Conservation (phyloP, 805 yeast genomes). For the Torulaspora gathmanii region DNA sequence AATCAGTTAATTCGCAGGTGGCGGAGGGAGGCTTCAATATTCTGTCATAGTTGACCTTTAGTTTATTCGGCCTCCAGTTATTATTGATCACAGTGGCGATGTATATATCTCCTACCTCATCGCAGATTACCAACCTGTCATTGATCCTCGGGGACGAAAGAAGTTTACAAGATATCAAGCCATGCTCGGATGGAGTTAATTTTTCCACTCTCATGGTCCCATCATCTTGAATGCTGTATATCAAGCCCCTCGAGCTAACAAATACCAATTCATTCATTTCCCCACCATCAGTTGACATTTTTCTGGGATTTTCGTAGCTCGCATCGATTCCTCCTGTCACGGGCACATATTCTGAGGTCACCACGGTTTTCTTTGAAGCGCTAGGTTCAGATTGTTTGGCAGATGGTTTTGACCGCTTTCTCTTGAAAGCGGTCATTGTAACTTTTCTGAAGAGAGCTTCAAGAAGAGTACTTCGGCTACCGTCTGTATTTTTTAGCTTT, state of each 20-base stretch:
- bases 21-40: slow-evolving; percentile 38
- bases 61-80: slow-evolving; percentile 55
- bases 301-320: slow-evolving; percentile 18
- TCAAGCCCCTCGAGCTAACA: slow-evolving; percentile 48
- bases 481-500: slow-evolving; percentile 23
- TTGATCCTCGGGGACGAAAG: slow-evolving; percentile 68
- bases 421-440: slow-evolving; percentile 44
- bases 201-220: slow-evolving; percentile 40
- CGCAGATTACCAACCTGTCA: slow-evolving; percentile 60
- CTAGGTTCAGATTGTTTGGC: slow-evolving; percentile 5
- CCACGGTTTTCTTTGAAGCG: slow-evolving; percentile 9
- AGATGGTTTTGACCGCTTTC: slow-evolving; percentile 30
- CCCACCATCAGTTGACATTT: slow-evolving; percentile 20
- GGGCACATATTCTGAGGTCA: slow-evolving; percentile 16
- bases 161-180: slow-evolving; percentile 50
- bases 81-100: slow-evolving; percentile 64
- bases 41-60: slow-evolving; percentile 44
- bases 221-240: slow-evolving; percentile 38
- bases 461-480: slow-evolving; percentile 35
- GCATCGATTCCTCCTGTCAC: slow-evolving; percentile 23
- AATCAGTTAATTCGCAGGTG: slow-evolving; percentile 7
- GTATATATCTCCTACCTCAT: slow-evolving; percentile 47
- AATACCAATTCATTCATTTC: slow-evolving; percentile 44
- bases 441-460: slow-evolving; percentile 58
- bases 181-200: slow-evolving; percentile 27